Evolutionary conservation across 495 filamentous ascomycete species (phyloP).

Genomic region (Tirmania nivea): DNA sequence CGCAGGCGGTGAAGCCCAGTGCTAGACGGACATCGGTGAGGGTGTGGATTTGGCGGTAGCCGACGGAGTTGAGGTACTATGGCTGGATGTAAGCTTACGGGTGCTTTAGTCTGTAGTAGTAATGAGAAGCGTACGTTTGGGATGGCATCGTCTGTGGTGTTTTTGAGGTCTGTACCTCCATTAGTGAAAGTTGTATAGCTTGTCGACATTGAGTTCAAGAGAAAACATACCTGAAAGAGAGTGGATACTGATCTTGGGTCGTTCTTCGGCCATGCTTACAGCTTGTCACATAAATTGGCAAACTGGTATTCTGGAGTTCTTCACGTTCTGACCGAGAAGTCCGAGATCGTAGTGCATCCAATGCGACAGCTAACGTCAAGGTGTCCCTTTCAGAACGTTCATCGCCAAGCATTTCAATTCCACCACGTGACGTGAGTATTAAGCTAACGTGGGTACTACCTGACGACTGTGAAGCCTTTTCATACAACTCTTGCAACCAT

Average conservation of each 20-base stretch:
- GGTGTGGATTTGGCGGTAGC: conserved; percentile 58
- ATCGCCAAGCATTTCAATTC: no score
- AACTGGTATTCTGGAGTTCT: no score
- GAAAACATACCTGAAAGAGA: conserved; percentile 8
- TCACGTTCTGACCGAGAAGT: no score
- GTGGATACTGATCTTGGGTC: conserved; percentile 12
- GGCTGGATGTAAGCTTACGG: not conserved
- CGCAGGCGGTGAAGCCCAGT: conserved; percentile 64
- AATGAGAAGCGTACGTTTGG: conserved; percentile 8
- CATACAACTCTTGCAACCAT: conserved; percentile 27
- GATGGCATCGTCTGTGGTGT: conserved; percentile 84
- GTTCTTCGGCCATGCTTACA: not conserved
- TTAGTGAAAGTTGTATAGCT: no score
- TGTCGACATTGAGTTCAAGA: no score
- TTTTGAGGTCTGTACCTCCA: conserved; percentile 56
- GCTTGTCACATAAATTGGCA: no score
- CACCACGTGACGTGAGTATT: no score
- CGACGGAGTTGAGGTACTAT: conserved; percentile 67
- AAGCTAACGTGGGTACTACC: no score
- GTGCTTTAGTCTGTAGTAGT: not conserved
- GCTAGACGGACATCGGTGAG: conserved; percentile 62
- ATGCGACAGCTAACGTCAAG: no score
- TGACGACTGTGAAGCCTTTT: no score
- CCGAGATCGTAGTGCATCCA: no score
- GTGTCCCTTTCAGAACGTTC: no score